Base-by-base conservation (phyloP, 2,329 filamentous ascomycete genomes). In the Chalaropsis ovoidea region DNA sequence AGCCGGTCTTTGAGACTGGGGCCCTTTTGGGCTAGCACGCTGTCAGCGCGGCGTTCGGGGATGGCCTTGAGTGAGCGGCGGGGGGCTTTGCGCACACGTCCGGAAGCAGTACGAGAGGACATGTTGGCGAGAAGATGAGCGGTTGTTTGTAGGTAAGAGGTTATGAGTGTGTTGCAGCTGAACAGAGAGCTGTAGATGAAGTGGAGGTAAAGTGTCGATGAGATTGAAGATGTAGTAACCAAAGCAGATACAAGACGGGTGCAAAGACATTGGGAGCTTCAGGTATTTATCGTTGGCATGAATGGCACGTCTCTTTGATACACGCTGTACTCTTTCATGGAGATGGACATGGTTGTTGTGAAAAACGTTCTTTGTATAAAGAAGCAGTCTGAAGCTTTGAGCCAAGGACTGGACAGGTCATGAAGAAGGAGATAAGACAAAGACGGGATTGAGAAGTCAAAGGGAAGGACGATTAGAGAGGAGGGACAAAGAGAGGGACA, bases 1-100 rank as follows among this genome's bases (percentile, higher is more conserved):
- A 67, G 62, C 3, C 68, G 67, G 43, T 64, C 65, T n/a, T 63
- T 52, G 8, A 67, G 63, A 39, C 58, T 64, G 49, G 39, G 63
- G 3, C 35, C 31, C 41, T 60, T 64, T 5, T 27, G 22, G 22
- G 42, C 22, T 13, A 58, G 4, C 8, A 64, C 66, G 42, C 41
- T 64, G 41, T 62, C 63, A 13, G 4, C 42, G 10, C 24, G 24
- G 4, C 61, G 61, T 11, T 62, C 61, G 17, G 61, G 61, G n/a
- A 49, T 31, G 6, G 42, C 39, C 27, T 49, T 62, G 62, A 56
- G 49, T 15, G 61, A 49, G 62, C 24, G 31, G 49, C 17, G 35
- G n/a, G 13, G 39, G 42, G 63, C 52, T 17, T 62, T 62, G 61
- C 61, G 61, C 13, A 47, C 42, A 19, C 42, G 61, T n/a, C 45